phyloP scores from a whole-genome alignment of 306 rosid genomes.

The Prunus mume region DNA sequence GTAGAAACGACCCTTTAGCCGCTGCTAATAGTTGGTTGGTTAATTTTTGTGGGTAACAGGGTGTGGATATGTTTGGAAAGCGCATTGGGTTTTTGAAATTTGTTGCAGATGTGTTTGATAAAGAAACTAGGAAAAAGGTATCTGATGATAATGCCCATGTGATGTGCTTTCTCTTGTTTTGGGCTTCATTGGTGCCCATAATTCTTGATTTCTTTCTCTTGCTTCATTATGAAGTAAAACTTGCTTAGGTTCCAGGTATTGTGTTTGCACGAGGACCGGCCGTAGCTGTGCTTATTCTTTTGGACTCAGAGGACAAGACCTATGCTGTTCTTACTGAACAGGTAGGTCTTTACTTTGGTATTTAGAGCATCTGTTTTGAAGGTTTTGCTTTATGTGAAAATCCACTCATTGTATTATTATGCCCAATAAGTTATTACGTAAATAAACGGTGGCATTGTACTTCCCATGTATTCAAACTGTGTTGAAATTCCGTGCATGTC shows the following conservation, averaged over 20 bases:
- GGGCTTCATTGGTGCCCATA: not conserved
- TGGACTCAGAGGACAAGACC: slow-evolving; percentile 75
- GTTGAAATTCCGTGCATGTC: slow-evolving; percentile 25
- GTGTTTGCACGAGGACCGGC: slow-evolving; percentile 98
- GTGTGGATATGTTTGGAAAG: slow-evolving; percentile 89
- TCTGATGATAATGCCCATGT: slow-evolving; percentile 7
- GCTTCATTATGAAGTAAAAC: slow-evolving; percentile 30
- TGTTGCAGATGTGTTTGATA: slow-evolving; percentile 75
- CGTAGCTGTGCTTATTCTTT: slow-evolving; percentile 75
- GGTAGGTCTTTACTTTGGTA: slow-evolving; percentile 37
- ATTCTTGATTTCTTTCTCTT: slow-evolving; percentile 14
- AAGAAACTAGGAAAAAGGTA: slow-evolving; percentile 76
- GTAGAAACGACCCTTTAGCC: not conserved
- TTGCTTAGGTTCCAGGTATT: slow-evolving; percentile 82
- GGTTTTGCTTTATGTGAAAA: not conserved
- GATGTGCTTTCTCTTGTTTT: slow-evolving; percentile 1
- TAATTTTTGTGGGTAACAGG: slow-evolving; percentile 37
- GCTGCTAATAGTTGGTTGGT: not conserved
- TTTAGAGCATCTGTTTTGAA: not conserved
- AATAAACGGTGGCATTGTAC: not conserved
- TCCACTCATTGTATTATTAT: not conserved
- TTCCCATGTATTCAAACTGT: not conserved
- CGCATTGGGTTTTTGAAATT: slow-evolving; percentile 87
- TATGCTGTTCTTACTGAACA: slow-evolving; percentile 91
- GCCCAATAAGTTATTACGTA: not conserved